Percentiles rank a stretch among this genome's conserved stretches.
Evolutionary conservation across 23 red algal species (phyloP).

Genomic region (Agarophyton chilense): DNA sequence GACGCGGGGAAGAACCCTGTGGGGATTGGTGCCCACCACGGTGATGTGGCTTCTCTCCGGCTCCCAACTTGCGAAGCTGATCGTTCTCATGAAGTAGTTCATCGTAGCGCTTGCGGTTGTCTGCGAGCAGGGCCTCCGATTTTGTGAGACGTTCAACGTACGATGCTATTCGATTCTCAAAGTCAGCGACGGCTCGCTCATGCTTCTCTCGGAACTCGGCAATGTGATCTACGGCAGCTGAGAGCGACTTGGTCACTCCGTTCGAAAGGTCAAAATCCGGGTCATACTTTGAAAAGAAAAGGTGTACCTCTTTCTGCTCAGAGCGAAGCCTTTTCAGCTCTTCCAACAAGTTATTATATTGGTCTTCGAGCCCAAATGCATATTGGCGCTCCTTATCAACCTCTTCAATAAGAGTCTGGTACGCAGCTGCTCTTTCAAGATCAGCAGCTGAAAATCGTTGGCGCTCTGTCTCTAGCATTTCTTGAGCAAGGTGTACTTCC

Average conservation of each 20-base stretch:
- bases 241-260: conserved; percentile 6
- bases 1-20: background rate
- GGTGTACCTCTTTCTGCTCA: conserved; percentile 15
- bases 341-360: conserved; percentile 19
- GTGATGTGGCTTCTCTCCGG: background rate
- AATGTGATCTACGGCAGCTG: background rate
- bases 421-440: conserved; percentile 4
- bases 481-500: conserved; percentile 29
- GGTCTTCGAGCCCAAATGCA: conserved; percentile 14
- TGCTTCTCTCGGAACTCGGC: background rate
- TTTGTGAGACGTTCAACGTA: conserved; percentile 25
- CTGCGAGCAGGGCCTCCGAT: background rate
- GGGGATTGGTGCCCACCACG: background rate
- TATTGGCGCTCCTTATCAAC: conserved; percentile 24
- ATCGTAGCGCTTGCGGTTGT: background rate
- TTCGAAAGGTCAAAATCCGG: conserved; percentile 11
- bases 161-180: background rate
- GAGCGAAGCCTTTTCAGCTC: background rate
- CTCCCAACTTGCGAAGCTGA: background rate
- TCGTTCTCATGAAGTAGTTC: conserved; percentile 23
- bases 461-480: conserved; percentile 19
- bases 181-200: background rate
- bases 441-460: conserved; percentile 21
- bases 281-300: conserved; percentile 41
- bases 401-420: conserved; percentile 40